Conservation (phyloP, 1,284 basidiomycete species). For the Rhodotorula sp. region DNA sequence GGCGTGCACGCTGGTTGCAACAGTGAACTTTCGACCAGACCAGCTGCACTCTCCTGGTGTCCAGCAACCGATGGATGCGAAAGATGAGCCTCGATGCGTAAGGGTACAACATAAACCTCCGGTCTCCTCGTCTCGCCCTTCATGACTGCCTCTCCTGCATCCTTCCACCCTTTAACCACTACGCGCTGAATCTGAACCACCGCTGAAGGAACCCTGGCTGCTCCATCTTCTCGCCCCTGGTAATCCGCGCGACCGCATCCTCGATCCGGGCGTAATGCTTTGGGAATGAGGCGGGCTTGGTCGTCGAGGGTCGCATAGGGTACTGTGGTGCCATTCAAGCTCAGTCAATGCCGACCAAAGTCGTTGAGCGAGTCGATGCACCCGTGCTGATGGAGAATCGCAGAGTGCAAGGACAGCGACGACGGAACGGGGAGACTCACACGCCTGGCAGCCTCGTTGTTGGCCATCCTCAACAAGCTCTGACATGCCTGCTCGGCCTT, state of each 20-base stretch:
- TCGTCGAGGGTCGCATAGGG: conserved; percentile 29
- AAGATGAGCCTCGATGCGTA: too few relatives aligned
- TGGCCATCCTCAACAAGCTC: too few relatives aligned
- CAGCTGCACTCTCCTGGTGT: too few relatives aligned
- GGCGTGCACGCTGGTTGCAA: too few relatives aligned
- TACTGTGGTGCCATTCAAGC: conserved; percentile 5
- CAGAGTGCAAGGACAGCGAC: too few relatives aligned
- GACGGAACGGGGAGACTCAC: conserved; percentile 12
- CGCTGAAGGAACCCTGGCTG: background rate
- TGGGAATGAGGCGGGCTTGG: conserved; percentile 33
- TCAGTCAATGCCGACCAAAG: too few relatives aligned
- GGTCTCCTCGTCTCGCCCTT: background rate
- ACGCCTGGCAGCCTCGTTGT: conserved; percentile 2
- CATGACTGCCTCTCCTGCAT: too few relatives aligned
- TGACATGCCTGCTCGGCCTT: conserved; percentile 9
- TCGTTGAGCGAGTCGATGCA: too few relatives aligned
- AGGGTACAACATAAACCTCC: background rate
- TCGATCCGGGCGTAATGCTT: conserved; percentile 37
- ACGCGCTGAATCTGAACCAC: conserved; percentile 21
- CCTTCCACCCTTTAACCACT: conserved; percentile 9
- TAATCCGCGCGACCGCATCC: conserved; percentile 18
- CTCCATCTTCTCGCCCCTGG: conserved; percentile 31
- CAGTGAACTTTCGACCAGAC: too few relatives aligned
- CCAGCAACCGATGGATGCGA: too few relatives aligned
- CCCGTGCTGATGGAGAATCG: too few relatives aligned